Conservation (phyloP, 2,329 filamentous ascomycete genomes). For the Fusarium bulbicola region DNA sequence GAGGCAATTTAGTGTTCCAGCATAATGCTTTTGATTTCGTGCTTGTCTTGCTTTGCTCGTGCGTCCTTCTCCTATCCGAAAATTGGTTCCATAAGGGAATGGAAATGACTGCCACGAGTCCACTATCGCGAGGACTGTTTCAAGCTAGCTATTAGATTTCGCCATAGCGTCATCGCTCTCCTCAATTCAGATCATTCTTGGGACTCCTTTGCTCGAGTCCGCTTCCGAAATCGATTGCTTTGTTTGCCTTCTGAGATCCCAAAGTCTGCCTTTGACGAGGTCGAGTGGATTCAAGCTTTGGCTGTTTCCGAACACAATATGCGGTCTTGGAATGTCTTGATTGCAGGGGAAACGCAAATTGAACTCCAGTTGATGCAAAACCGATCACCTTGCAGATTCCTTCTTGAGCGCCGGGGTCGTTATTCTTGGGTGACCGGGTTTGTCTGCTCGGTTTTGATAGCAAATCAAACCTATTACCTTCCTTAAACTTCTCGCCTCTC, state of each 20-base stretch:
- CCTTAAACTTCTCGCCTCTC: slow-evolving; percentile 19
- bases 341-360: slow-evolving; percentile 40
- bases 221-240: slow-evolving; percentile 40
- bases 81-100: slow-evolving; percentile 39
- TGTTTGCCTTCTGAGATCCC: slow-evolving; percentile 35
- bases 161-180: slow-evolving; percentile 49
- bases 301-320: slow-evolving; percentile 41
- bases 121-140: slow-evolving; percentile 47
- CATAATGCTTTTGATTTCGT: slow-evolving; percentile 47
- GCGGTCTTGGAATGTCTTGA: slow-evolving; percentile 32
- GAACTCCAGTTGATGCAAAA: slow-evolving; percentile 42
- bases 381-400: slow-evolving; percentile 33
- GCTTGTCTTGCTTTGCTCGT: slow-evolving; percentile 45
- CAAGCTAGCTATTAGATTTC: slow-evolving; percentile 50
- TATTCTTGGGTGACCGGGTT: slow-evolving; percentile 27
- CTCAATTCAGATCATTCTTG: slow-evolving; percentile 43
- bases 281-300: slow-evolving; percentile 44
- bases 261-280: slow-evolving; percentile 44
- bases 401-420: slow-evolving; percentile 29
- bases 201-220: slow-evolving; percentile 36
- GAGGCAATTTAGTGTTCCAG: slow-evolving; percentile 30
- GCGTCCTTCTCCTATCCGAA: slow-evolving; percentile 37
- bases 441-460: slow-evolving; percentile 37
- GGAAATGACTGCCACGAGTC: slow-evolving; percentile 39
- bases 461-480: slow-evolving; percentile 43